Evolutionary conservation across 2,329 filamentous ascomycete genomes (phyloP).

Genomic region (Monilinia polystroma): DNA sequence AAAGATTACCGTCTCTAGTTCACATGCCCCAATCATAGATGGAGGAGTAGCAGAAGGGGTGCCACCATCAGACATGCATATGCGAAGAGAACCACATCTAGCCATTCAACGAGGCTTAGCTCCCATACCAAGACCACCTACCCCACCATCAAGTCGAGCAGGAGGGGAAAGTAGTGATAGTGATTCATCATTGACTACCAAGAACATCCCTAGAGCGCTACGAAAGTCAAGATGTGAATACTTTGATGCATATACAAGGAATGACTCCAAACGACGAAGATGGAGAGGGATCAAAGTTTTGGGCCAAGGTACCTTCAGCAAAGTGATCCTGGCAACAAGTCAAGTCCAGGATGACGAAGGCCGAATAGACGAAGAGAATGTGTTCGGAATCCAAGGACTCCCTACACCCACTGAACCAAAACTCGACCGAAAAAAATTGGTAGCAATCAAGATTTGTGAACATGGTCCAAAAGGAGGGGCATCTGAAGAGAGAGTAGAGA

Average conservation of each 20-base stretch:
- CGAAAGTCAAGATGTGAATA: slow-evolving; percentile 54
- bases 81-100: slow-evolving; percentile 78
- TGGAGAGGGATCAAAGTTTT: slow-evolving; percentile 80
- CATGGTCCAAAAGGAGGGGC: slow-evolving; percentile 92
- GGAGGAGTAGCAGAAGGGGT: slow-evolving; percentile 48
- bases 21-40: slow-evolving; percentile 50
- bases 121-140: slow-evolving; percentile 63
- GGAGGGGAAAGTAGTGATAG: slow-evolving; percentile 50
- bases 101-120: slow-evolving; percentile 75
- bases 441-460: slow-evolving; percentile 93
- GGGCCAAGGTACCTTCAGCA: slow-evolving; percentile 93
- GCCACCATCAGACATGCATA: slow-evolving; percentile 44
- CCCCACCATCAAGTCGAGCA: slow-evolving; percentile 78
- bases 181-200: slow-evolving; percentile 49
- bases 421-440: slow-evolving; percentile 73
- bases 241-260: slow-evolving; percentile 67
- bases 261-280: slow-evolving; percentile 66
- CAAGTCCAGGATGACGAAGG: slow-evolving; percentile 57
- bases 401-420: slow-evolving; percentile 41
- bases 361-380: slow-evolving; percentile 41
- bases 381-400: slow-evolving; percentile 35
- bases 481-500: slow-evolving; percentile 88
- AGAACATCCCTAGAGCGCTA: slow-evolving; percentile 39
- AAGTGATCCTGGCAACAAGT: slow-evolving; percentile 86
- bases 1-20: slow-evolving; percentile 70